phyloP scores from a whole-genome alignment of 139 green algal genomes.

The Choricystis sp. region DNA sequence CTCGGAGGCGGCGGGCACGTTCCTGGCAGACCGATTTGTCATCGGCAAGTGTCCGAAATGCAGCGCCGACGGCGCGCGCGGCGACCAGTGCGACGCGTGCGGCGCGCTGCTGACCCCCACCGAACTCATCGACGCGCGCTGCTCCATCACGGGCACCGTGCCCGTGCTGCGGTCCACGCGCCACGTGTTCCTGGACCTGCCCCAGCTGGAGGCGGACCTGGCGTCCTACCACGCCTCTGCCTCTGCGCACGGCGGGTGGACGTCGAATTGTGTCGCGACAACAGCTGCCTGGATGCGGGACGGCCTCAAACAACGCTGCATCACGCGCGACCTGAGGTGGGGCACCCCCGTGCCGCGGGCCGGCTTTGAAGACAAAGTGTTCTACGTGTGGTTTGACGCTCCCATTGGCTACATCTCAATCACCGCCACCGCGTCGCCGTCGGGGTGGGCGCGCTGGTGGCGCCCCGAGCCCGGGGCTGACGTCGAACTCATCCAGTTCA shows the following conservation, averaged over 20 bases:
- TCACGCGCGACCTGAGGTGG: constrained; percentile 95
- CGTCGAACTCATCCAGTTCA: constrained; percentile 97
- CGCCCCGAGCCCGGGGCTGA: constrained; percentile 26
- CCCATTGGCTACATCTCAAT: constrained; percentile 97
- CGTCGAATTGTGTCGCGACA: constrained; percentile 73
- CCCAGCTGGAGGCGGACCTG: constrained; percentile 46
- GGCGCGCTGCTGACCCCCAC: constrained; percentile 81
- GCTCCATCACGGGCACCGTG: constrained; percentile 63
- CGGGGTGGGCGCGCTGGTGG: constrained; percentile 80
- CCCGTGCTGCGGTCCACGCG: constrained; percentile 55
- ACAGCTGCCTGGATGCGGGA: constrained; percentile 81
- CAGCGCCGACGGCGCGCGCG: constrained; percentile 46
- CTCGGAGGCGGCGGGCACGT: constrained; percentile 63
- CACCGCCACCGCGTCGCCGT: constrained; percentile 74
- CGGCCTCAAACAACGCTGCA: constrained; percentile 86
- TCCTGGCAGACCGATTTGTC: constrained; percentile 91
- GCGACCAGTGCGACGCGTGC: constrained; percentile 87
- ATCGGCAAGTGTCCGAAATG: constrained; percentile 89
- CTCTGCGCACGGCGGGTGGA: constrained; percentile 57
- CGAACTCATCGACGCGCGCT: constrained; percentile 80
- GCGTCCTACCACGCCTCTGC: constrained; percentile 51
- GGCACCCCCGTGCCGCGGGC: constrained; percentile 75
- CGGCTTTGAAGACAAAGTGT: constrained; percentile 81
- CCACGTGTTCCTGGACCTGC: constrained; percentile 94
- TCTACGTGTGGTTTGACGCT: constrained; percentile 98